Base-by-base conservation (phyloP, 23 red algal genomes). In the Gracilaria gracilis region DNA sequence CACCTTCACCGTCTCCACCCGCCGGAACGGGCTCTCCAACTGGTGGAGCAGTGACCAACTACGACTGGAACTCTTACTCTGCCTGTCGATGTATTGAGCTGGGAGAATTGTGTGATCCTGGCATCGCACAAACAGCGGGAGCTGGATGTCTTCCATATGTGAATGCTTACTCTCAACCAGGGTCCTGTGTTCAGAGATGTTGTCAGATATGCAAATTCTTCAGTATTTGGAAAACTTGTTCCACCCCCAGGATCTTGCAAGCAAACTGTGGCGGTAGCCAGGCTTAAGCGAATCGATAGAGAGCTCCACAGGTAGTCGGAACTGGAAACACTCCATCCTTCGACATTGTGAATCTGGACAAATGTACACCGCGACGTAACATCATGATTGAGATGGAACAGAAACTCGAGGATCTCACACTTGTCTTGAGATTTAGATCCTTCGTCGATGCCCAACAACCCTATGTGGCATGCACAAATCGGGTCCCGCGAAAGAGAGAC, bases 41-140 rank as follows among this genome's bases (percentile, higher is more conserved):
- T 20, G 46, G 9, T 1, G 46, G 25, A 28, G 72, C 39, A 25
- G 72, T 77, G 12, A 31, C 40, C 7, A 77, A 77, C 34, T 77
- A 77, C 72, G 72, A 77, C 42, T 77, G 72, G 72, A 77, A 50
- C 32, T 46, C 72, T n/a, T 77, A 77, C 38, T 50, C 72, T 31
- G 72, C 72, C 14, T 77, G 72, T 31, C 38, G 46, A 31, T 77
- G 72, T 23, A 77, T 77, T 15, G 72, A 77, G 15, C 23, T 46
- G 9, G 40, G n/a, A 51, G 42, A 77, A 77, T 29, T 4, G 4
- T 77, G 72, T 50, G 72, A 77, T 31, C 9, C 72, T 50, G 38
- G 40, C 1, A 77, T 51, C n/a, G 72, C 72, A 50, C 39, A 50
- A 51, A 77, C 72, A 5, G 72, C 72, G 72, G 72, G 72, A 12